Evolutionary conservation across 2,329 filamentous ascomycete species (phyloP).

Genomic region (Orbilia oligospora): DNA sequence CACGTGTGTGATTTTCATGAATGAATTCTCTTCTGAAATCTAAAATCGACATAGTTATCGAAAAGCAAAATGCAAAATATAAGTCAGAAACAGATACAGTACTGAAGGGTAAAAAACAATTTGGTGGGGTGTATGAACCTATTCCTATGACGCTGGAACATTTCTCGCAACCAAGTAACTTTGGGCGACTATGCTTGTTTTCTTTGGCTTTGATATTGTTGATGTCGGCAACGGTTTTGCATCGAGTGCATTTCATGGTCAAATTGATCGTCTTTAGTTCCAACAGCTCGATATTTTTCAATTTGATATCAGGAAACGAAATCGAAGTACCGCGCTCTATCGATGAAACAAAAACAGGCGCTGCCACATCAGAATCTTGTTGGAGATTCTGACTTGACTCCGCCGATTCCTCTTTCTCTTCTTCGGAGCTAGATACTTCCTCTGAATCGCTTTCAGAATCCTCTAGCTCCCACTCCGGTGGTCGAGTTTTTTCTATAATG

Average conservation of each 20-base stretch:
- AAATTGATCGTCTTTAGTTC: constrained; percentile 78
- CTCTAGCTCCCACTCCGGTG: constrained; percentile 68
- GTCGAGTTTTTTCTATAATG: constrained; percentile 44
- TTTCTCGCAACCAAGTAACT: constrained; percentile 72
- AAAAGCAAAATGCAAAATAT: constrained; percentile 32
- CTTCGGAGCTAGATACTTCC: constrained; percentile 63
- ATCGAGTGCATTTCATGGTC: constrained; percentile 82
- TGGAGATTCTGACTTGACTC: constrained; percentile 34
- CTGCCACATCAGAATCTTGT: constrained; percentile 64
- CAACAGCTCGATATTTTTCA: constrained; percentile 82
- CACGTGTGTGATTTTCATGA: constrained; percentile 79
- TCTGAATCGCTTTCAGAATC: constrained; percentile 65
- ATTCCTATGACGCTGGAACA: constrained; percentile 71
- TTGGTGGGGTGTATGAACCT: constrained; percentile 64
- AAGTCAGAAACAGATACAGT: constrained; percentile 22
- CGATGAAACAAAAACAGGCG: constrained; percentile 65
- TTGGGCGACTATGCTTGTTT: constrained; percentile 67
- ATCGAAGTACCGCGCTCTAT: constrained; percentile 80
- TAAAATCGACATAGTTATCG: constrained; percentile 62
- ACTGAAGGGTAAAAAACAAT: not conserved
- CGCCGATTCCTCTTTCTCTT: constrained; percentile 3
- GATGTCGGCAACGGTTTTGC: constrained; percentile 80
- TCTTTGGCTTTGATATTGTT: constrained; percentile 73
- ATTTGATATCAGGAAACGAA: constrained; percentile 82
- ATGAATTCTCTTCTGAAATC: constrained; percentile 78